Base-by-base conservation (phyloP, 1,139 yeast genomes). In the Blastobotrys apis region DNA sequence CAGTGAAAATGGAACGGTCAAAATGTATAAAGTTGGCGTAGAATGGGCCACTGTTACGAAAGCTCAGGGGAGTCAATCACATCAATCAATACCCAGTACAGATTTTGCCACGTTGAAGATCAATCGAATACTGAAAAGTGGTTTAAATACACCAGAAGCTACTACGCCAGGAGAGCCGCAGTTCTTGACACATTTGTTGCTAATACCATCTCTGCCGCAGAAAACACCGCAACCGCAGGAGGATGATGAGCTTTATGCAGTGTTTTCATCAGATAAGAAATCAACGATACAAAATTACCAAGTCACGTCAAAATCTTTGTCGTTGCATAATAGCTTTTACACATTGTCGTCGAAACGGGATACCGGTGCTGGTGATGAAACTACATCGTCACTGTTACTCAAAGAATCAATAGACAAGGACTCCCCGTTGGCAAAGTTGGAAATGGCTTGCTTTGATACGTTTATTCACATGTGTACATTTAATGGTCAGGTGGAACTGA, bases 1-100 rank as follows among this genome's bases (percentile, higher is more conserved):
- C 54, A 76, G 75, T 45, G 58, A 71, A 0, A 45, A 64, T 2
- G 64, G 74, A 0, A 59, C 66, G 10, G 60, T 84, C 12, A 66
- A 68, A 40, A 67, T 80, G 1, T 82, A 72, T 57, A 59, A 66
- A 12, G 61, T 81, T 2, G 49, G 60, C 0, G 67, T 84, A 10
- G 76, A 80, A 47, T 84, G 92, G 94, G 83, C 84, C 6, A 47
- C 52, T 21, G 39, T 42, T 3, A 32, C 50, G 10, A 39, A 39
- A 29, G 10, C 32, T 5, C 5, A 13, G 8, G 32, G 32, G 8
- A 32, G 33, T 40, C 23, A 36, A 15, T 37, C 50, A 33, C 23
- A 45, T 44, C 22, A 33, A 32, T 31, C 33, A 8, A 37, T 35
- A 5, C 44, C 39, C 4, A 47, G 45, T 20, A 47, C 42, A 6